phyloP scores from a whole-genome alignment of 2,329 filamentous ascomycete genomes.

The Fusarium sp. region DNA sequence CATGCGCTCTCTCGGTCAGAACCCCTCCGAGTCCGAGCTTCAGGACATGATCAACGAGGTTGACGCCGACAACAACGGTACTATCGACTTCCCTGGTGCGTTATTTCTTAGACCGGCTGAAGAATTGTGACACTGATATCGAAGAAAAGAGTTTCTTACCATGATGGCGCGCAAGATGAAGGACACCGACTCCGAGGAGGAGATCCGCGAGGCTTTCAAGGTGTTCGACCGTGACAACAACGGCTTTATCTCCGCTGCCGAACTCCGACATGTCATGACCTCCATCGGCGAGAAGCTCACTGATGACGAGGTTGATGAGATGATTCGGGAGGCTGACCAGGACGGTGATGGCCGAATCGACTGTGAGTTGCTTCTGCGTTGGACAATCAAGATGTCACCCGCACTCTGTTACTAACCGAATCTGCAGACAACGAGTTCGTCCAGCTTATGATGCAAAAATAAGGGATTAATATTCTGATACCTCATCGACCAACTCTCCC shows the following conservation, averaged over 20 bases:
- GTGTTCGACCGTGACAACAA: conserved; percentile 92
- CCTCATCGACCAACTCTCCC: conserved; percentile 39
- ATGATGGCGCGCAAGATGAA: conserved; percentile 98
- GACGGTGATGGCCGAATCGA: conserved; percentile 90
- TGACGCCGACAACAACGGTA: conserved; percentile 92
- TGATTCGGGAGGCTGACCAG: conserved; percentile 92
- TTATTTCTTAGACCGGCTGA: not conserved
- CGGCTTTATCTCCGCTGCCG: conserved; percentile 89
- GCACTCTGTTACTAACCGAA: conserved; percentile 32
- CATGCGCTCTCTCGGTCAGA: conserved; percentile 91
- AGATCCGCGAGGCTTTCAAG: conserved; percentile 91
- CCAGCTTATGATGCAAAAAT: conserved; percentile 97
- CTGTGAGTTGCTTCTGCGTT: conserved; percentile 67
- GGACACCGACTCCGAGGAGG: conserved; percentile 91
- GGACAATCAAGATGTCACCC: not conserved
- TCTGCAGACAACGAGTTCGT: conserved; percentile 87
- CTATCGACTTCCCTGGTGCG: conserved; percentile 90
- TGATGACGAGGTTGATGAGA: conserved; percentile 91
- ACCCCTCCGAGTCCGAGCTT: conserved; percentile 88
- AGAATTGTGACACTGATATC: conserved; percentile 32
- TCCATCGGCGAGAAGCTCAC: conserved; percentile 93
- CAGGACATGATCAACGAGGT: conserved; percentile 97
- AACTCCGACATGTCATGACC: conserved; percentile 91
- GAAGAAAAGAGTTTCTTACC: conserved; percentile 80
- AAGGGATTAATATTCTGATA: conserved; percentile 55